A percentile compares a stretch with the other conserved stretches of the same genome.
Evolutionary conservation across 2,329 filamentous ascomycete genomes (phyloP).

Genomic region (Annulohypoxylon truncatum): DNA sequence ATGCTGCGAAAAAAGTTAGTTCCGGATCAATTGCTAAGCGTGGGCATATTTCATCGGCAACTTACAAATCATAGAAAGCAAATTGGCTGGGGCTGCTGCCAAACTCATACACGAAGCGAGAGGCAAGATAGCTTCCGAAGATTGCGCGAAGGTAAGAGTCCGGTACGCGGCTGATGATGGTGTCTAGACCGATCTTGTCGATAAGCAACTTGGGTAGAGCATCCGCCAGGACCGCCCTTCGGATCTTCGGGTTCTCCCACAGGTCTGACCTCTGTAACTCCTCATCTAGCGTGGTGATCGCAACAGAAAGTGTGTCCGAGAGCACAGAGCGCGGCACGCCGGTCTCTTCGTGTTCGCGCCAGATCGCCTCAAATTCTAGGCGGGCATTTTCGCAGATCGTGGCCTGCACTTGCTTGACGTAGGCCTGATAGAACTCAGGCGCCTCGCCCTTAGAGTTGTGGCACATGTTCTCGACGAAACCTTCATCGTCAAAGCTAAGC

Average conservation of each 20-base stretch:
- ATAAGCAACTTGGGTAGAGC: conserved; percentile 87
- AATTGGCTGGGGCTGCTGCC: conserved; percentile 94
- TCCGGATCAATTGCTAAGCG: neutral
- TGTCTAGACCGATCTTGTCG: conserved; percentile 90
- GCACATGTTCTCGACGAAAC: conserved; percentile 95
- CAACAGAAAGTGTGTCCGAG: conserved; percentile 88
- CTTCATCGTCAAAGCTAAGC: conserved; percentile 89
- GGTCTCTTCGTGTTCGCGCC: conserved; percentile 89
- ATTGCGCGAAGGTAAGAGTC: conserved; percentile 93
- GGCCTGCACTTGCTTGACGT: conserved; percentile 90
- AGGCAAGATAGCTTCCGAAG: conserved; percentile 95
- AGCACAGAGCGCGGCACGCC: conserved; percentile 84
- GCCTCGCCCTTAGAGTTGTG: conserved; percentile 76
- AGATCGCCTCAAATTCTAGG: conserved; percentile 98
- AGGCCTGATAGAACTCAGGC: conserved; percentile 91
- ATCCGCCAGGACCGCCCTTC: conserved; percentile 81
- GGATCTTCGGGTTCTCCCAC: conserved; percentile 85
- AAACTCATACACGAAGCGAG: conserved; percentile 95
- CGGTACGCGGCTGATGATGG: conserved; percentile 86
- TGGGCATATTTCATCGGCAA: conserved; percentile 45
- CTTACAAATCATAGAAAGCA: conserved; percentile 98
- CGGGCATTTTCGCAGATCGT: conserved; percentile 91
- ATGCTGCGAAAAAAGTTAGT: conserved; percentile 63
- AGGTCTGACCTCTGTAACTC: conserved; percentile 93
- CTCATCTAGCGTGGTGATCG: conserved; percentile 97